A percentile compares a stretch with the other conserved stretches of the same genome.
Conservation (phyloP, 495 filamentous ascomycete species). For the Aspergillus egyptiacus region DNA sequence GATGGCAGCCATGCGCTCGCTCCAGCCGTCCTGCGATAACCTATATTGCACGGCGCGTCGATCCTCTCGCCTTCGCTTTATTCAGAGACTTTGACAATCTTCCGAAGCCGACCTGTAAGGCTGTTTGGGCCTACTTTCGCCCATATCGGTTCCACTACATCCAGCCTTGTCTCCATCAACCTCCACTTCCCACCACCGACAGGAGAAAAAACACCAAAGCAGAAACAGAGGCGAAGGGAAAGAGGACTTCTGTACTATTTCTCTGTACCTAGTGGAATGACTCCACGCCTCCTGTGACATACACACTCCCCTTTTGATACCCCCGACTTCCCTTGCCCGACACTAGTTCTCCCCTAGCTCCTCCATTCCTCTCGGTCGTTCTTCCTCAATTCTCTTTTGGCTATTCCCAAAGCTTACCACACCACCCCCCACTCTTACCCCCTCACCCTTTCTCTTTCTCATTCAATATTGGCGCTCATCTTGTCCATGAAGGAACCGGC, state of each 20-base stretch:
- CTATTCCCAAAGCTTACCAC: neutral
- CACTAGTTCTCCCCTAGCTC: neutral
- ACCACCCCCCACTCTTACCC: conserved; percentile 3
- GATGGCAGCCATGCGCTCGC: conserved; percentile 7
- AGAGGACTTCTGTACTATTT: conserved; percentile 5
- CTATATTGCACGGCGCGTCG: conserved; percentile 6
- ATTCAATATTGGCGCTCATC: conserved; percentile 34
- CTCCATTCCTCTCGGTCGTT: neutral
- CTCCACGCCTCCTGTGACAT: conserved; percentile 5
- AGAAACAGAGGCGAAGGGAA: conserved; percentile 11
- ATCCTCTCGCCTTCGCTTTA: too few species aligned
- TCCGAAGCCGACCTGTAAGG: conserved; percentile 4
- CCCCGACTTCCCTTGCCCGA: conserved; percentile 3
- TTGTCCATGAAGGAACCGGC: conserved; percentile 7
- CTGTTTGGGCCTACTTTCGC: conserved; percentile 22
- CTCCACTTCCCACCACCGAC: neutral
- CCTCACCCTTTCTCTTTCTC: neutral
- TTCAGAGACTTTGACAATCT: too few species aligned
- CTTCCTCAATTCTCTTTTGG: conserved; percentile 4
- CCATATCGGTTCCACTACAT: conserved; percentile 9
- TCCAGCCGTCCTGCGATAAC: conserved; percentile 16
- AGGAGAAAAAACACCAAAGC: conserved; percentile 12
- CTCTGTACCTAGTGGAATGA: conserved; percentile 9
- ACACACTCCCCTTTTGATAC: conserved; percentile 10
- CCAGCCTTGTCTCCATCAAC: neutral